A percentile compares a stretch with the other conserved stretches of the same genome.
Conservation (phyloP, 75 land plant genomes). For the Selaginella moellendorffii region DNA sequence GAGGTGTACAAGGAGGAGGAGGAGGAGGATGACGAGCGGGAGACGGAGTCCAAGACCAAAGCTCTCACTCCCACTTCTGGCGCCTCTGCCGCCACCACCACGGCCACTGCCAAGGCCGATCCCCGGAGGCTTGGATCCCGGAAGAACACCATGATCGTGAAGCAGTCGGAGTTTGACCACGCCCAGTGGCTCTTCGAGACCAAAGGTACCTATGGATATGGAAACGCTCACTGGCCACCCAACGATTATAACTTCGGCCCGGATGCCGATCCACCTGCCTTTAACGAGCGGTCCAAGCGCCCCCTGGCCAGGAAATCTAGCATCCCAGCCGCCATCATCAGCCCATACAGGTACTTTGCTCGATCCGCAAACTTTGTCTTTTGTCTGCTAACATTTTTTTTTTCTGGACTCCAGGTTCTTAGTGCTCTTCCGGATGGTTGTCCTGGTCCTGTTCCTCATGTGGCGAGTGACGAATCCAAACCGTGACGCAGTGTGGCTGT, state of each 20-base stretch:
- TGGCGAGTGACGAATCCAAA: slow-evolving; percentile 65
- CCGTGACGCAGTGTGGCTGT: slow-evolving; percentile 71
- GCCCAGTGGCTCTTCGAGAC: slow-evolving; percentile 82
- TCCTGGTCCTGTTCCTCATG: slow-evolving; percentile 42
- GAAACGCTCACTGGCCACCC: slow-evolving; percentile 81
- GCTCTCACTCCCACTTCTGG: no score
- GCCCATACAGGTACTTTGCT: slow-evolving; percentile 64
- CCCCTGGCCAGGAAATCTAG: slow-evolving; percentile 67
- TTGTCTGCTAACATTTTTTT: background rate
- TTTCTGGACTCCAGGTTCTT: slow-evolving; percentile 10
- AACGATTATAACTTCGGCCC: slow-evolving; percentile 21
- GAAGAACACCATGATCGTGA: background rate
- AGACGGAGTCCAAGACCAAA: background rate
- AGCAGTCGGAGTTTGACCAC: slow-evolving; percentile 54
- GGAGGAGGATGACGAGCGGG: background rate
- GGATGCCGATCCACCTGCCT: slow-evolving; percentile 26
- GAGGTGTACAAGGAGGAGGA: background rate
- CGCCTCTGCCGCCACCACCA: background rate
- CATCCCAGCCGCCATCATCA: slow-evolving; percentile 64
- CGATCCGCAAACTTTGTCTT: background rate
- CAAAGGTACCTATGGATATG: slow-evolving; percentile 91
- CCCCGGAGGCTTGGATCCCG: background rate
- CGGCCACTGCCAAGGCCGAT: background rate
- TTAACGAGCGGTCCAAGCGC: slow-evolving; percentile 48
- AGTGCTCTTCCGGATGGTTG: slow-evolving; percentile 40